These are phyloP conservation scores for Boletellus ananiceps DNA, from an alignment of 768 basidiomycete species.

Conservation along the genomic window DNA sequence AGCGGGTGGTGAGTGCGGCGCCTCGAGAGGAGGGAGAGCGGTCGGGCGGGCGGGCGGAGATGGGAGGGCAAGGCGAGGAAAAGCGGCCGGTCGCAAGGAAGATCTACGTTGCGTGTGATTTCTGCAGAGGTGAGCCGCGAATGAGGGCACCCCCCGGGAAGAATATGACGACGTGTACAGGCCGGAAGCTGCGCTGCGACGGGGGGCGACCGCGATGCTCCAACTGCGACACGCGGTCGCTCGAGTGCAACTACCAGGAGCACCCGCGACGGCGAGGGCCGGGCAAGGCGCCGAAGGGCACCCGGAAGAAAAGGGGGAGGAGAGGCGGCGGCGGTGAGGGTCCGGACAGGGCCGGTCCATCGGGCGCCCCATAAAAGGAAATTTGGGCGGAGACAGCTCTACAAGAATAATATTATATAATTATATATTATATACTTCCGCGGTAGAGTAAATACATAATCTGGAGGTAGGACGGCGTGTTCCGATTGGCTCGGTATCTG, in stretches of 20 bases:
- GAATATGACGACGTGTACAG: conserved; percentile 33
- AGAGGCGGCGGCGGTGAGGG: conserved; percentile 20
- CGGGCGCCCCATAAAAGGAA: conserved; percentile 22
- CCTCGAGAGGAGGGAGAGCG: conserved; percentile 11
- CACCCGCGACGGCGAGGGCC: conserved; percentile 61
- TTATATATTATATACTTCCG: conserved; percentile 28
- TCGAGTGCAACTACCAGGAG: conserved; percentile 51
- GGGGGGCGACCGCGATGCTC: conserved; percentile 58
- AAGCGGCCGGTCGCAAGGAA: conserved; percentile 23
- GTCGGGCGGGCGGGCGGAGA: conserved; percentile 9
- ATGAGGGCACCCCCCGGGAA: background rate
- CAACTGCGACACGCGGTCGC: conserved; percentile 54
- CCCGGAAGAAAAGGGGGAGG: conserved; percentile 41
- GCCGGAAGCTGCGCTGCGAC: conserved; percentile 72
- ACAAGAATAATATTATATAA: conserved; percentile 21
- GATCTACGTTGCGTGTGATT: conserved; percentile 62
- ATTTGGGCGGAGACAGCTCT: conserved; percentile 11
- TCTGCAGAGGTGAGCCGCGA: conserved; percentile 60
- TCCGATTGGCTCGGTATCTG: conserved; percentile 64
- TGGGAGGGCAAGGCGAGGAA: conserved; percentile 15
- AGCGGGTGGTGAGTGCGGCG: conserved; percentile 1
- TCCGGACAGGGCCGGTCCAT: conserved; percentile 27
- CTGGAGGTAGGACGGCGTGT: conserved; percentile 17
- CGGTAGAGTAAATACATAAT: conserved; percentile 20
- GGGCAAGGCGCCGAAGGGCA: conserved; percentile 67